Evolutionary conservation across 2,329 filamentous ascomycete species (phyloP), one percentile per base, ranked within the genome.

Genomic region (Colletotrichum salicis): DNA sequence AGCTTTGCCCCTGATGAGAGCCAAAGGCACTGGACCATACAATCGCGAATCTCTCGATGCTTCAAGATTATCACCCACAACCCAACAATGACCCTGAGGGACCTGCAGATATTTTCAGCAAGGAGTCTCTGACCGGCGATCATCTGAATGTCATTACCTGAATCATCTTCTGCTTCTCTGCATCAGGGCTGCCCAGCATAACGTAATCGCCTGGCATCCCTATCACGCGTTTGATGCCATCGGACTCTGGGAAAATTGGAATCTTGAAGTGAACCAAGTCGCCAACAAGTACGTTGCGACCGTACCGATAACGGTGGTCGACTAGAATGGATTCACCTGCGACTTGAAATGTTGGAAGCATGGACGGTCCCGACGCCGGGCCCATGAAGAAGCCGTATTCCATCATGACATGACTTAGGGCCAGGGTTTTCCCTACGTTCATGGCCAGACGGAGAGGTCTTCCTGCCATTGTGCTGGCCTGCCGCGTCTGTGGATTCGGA

Each of bases 81-180:
- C 85, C 90, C 94, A 98, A 77, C 95, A 97, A 85, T 99, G 96
- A 1, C 96, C 96, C 78, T 93, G 86, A 0, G 96, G 96, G 19
- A 99, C 90, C 93, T 97, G 77, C 5, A 58, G 15, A 27, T n/a
- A 64, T 27, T 5, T 35, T 74, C 37, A 68, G 69, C 37, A 33
- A 22, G 48, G 12, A 11, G 15, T 41, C 6, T 7, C 37, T 8
- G 33, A 52, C 10, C 24, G 27, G 24, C 22, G 4, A 35, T 4
- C 33, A 22, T 27, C 60, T 67, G n/a, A 35, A 72, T 51, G 11
- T 37, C 41, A 76, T 56, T 77, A 93, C 93, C 86, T 93, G 90
- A 22, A 94, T 87, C 89, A 94, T 91, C 31, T 82, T 79, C 12
- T 52, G 24, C 1, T 31, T 51, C 24, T 77, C 76, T 51, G 83